Base-by-base conservation (phyloP, 257 asterid genomes). In the Fraxinus excelsior region DNA sequence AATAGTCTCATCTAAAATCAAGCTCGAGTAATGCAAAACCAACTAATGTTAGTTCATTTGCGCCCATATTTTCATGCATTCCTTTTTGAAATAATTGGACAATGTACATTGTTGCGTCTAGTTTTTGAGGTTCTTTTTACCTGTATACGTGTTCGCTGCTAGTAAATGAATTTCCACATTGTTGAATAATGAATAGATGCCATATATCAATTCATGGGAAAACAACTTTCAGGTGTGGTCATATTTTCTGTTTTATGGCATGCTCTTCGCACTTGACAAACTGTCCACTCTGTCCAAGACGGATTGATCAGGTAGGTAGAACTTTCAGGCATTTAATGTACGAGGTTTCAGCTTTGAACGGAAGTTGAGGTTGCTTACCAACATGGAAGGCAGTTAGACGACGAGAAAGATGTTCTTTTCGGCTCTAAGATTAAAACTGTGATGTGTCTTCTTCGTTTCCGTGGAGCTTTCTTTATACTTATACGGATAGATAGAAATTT, bases 221-320 rank as follows among this genome's bases (percentile, higher is more conserved):
- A 14, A 51, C 21, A 19, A 51, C 77, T 84, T 80, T 83, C 94
- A 96, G 99, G 93, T 93, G 98, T 66, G 99, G 99, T 62, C 99
- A 93, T 84, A 91, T 96, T 97, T 96, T 98, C 92, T 93, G 99
- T 71, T 96, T 98, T 83, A 82, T 85, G 91, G 40, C 84, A 21
- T 93, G 98, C 82, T 88, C 97, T 44, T 90, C 97, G 18, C 99
- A 93, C 86, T 82, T 91, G 91, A 88, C 96, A 21, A 86, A 67
- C 83, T 96, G 98, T 78, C 99, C 99, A 3, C 91, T 96, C n/a
- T 93, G 99, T 82, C 91, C 96, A 79, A 86, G 97, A 80, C 78
- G 89, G 85, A 82, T 91, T 68, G 97, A 93, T 49, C 94, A 83
- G 88, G 96, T 78, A 7, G 96, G 93, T 65, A 91, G 78, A 87